Evolutionary conservation across 352 stramenopile genomes (phyloP), one percentile per base, ranked within the genome.

Genomic region (Phytophthora tubulina): DNA sequence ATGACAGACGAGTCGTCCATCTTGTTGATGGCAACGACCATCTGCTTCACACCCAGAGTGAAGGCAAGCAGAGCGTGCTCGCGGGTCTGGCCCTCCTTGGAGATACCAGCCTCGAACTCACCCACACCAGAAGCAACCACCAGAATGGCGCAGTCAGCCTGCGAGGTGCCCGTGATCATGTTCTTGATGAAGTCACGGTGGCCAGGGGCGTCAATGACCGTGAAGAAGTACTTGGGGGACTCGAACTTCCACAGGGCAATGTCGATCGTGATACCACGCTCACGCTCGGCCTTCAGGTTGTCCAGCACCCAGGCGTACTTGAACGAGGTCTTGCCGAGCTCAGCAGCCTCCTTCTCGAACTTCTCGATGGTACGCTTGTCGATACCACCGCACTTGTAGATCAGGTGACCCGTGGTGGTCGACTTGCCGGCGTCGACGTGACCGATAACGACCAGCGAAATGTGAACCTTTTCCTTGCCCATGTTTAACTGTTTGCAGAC

Each of bases 151-250:
- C 97, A 95, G 89, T 99, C 97, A n/a, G 97, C 97, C 84, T 99
- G 97, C 68, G 94, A 98, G 13, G 97, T 99, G 56, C 97, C 97
- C 41, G 97, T 99, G 78, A 99, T 99, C 97, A 99, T 99, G 85
- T 99, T 99, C 94, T 99, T 99, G 83, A 99, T 99, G 85, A 99
- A 99, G 80, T 99, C 97, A 79, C 95, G 89, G 86, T 99, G 97
- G 36, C 97, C 98, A 44, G 98, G 98, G 45, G 96, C 91, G 90
- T 99, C 97, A 81, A 99, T 99, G 60, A 99, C 89, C 56, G 97
- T 99, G 81, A 98, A 99, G 80, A 96, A 82, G 88, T 95, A 99
- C 75, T 99, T 98, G 52, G 90, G 76, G 27, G 97, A 98, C 85
- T 99, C 91, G 84, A 99, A 99, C 81, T 99, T 99, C 90, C 93